phyloP scores from a whole-genome alignment of 331 rosid species.

The Spiraea crenata region DNA sequence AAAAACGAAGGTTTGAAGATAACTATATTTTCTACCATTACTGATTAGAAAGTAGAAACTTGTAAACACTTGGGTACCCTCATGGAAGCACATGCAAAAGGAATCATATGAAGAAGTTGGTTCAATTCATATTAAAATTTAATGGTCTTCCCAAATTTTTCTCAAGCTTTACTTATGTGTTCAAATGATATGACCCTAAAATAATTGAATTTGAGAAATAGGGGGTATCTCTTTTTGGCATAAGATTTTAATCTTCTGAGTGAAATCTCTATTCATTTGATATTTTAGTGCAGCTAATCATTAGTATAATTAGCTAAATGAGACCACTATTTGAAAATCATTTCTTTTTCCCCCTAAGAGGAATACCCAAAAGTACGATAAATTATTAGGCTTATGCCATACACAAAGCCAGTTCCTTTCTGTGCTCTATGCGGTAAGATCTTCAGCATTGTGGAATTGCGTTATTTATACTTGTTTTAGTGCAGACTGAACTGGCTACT shows the following conservation, averaged over 20 bases:
- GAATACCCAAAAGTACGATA: background rate
- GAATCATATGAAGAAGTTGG: background rate
- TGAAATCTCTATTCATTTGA: background rate
- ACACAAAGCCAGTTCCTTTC: background rate
- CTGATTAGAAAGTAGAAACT: background rate
- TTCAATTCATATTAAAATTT: background rate
- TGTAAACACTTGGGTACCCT: background rate
- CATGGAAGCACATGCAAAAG: background rate
- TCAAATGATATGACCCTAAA: background rate
- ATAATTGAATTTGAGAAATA: background rate
- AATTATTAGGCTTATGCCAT: background rate
- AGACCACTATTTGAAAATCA: background rate
- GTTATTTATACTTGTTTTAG: background rate
- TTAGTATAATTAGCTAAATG: background rate
- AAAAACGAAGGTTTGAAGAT: background rate
- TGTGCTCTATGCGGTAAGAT: background rate
- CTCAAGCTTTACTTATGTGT: background rate
- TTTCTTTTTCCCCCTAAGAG: background rate
- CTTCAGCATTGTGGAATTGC: background rate
- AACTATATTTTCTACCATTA: background rate
- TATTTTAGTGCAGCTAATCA: background rate
- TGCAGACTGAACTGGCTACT: background rate
- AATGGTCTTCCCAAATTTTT: slow-evolving; percentile 12
- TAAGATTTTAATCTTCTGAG: background rate
- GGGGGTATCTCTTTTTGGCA: background rate